These are phyloP conservation scores for Lactarius indigo DNA, from an alignment of 768 basidiomycete species.

Conservation along the genomic window DNA sequence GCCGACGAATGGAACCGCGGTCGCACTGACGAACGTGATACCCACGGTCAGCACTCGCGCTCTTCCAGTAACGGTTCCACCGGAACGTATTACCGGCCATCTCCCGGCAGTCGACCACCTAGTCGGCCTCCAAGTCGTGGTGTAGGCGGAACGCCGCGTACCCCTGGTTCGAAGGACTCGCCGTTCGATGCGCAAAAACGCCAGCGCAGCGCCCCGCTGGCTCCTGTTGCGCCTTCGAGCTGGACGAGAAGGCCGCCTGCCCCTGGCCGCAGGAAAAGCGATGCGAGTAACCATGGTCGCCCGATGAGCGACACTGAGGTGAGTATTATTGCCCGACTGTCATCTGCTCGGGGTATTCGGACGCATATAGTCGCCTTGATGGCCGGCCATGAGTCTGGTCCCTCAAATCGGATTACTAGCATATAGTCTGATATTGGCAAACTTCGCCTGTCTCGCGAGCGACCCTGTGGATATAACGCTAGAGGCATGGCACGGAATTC, in stretches of 20 bases:
- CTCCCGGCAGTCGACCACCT: slow-evolving; percentile 36
- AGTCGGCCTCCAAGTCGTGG: slow-evolving; percentile 55
- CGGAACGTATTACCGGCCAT: slow-evolving; percentile 29
- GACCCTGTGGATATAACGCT: neutral
- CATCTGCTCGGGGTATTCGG: neutral
- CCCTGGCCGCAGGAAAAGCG: slow-evolving; percentile 65
- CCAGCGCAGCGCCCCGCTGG: slow-evolving; percentile 67
- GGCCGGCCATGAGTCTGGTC: neutral
- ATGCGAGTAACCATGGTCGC: slow-evolving; percentile 55
- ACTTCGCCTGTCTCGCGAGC: neutral
- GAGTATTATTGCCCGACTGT: slow-evolving; percentile 24
- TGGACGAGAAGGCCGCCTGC: slow-evolving; percentile 70
- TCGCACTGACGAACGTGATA: slow-evolving; percentile 34
- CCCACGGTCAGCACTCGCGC: slow-evolving; percentile 38
- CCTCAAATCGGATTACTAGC: neutral
- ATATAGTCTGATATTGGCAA: neutral
- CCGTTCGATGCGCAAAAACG: slow-evolving; percentile 67
- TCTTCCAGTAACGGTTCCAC: slow-evolving; percentile 57
- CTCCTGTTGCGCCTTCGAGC: slow-evolving; percentile 62
- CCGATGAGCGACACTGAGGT: slow-evolving; percentile 73
- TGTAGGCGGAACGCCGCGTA: slow-evolving; percentile 51
- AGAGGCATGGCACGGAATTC: neutral
- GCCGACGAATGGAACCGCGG: slow-evolving; percentile 42
- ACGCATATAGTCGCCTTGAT: neutral
- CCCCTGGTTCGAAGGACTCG: slow-evolving; percentile 45